Evolutionary conservation across 1,284 basidiomycete genomes (phyloP), one percentile per base, ranked within the genome.

Genomic region (Rhodotorula sp.): DNA sequence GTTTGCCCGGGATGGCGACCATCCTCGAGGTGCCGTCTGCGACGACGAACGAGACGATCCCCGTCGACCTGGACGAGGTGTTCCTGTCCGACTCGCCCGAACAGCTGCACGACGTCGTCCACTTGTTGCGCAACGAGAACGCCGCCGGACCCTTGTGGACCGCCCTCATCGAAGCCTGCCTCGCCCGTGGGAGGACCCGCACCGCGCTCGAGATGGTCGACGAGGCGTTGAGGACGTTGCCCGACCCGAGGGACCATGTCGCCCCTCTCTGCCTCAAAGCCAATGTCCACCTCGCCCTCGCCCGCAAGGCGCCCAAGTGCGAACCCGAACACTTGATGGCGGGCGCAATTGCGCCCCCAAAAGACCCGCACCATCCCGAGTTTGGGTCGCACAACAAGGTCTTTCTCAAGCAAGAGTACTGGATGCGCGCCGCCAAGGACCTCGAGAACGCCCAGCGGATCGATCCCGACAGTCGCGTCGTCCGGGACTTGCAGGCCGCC

Each of bases 181-280:
- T 89, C 88, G 82, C 4, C 79, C 83, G 23, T 84, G 64, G 63
- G 10, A 52, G 62, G 21, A 43, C 54, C 34, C 68, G 83, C 70
- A 78, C 82, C 59, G 90, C 90, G 28, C 87, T 91, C 80, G 85
- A 85, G 49, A 71, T 83, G 28, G 77, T 81, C 18, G 70, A 76
- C 23, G 72, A 72, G 48, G 84, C 81, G 50, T 72, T 84, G 31
- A 70, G 4, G 90, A 15, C 85, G 93, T 62, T 89, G 90, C 74
- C 86, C 89, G 72, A 89, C 91, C 3, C 85, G 85, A 64, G 91
- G 91, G 72, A 54, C 65, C 62, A 58, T 10, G 77, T 81, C 38
- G 89, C 90, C 14, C 85, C 94, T 64, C 89, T 91, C 74, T 86
- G 89, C 28, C 84, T 95, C 68, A 84, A 92, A 31, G 92, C 92